Conservation (phyloP, 225 moss, liverwort and hornwort genomes). For the Physcomitrellopsis africana region DNA sequence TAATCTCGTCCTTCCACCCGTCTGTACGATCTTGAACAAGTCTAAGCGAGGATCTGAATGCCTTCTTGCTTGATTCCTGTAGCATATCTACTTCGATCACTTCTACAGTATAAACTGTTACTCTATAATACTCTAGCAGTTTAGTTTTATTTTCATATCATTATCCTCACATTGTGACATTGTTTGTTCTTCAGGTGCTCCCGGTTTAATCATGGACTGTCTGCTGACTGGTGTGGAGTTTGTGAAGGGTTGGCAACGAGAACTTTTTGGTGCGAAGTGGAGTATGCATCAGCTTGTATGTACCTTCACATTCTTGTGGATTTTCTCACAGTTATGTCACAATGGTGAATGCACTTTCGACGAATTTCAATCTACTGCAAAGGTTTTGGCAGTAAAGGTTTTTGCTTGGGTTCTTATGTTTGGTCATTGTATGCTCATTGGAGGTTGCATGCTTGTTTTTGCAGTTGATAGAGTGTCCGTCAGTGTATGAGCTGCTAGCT, state of each 20-base stretch:
- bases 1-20: neutral
- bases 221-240: conserved; percentile 95
- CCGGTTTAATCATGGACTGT: conserved; percentile 93
- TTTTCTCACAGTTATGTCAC: conserved; percentile 1
- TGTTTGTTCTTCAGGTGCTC: conserved; percentile 72
- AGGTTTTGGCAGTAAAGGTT: neutral
- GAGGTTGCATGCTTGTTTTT: conserved; percentile 21
- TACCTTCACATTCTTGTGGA: conserved; percentile 25
- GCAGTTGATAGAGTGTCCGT: conserved; percentile 99
- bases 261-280: conserved; percentile 97
- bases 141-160: neutral
- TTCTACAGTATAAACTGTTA: neutral
- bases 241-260: conserved; percentile 98
- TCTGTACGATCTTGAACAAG: neutral
- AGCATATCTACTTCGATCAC: neutral
- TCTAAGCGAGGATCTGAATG: neutral
- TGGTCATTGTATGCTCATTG: conserved; percentile 12
- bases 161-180: conserved; percentile 15
- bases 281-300: conserved; percentile 97
- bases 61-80: conserved; percentile 16
- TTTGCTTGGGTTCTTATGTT: neutral
- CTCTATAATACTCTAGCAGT: neutral
- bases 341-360: conserved; percentile 19
- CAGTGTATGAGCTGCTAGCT: conserved; percentile 93
- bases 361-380: neutral